phyloP scores from a whole-genome alignment of 2,329 filamentous ascomycete species.

The Sphaceloma murrayae region DNA sequence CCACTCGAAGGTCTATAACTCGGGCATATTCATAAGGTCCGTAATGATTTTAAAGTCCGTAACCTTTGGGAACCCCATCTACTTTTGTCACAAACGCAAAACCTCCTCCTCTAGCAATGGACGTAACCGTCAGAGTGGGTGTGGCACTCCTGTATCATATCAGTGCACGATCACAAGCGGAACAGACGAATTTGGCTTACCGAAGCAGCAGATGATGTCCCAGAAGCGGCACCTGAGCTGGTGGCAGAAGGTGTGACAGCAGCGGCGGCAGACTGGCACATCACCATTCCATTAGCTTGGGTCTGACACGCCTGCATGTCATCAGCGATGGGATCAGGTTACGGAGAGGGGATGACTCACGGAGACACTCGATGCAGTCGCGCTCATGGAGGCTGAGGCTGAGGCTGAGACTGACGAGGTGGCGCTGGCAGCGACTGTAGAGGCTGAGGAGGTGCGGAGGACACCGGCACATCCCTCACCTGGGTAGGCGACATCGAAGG shows the following conservation, averaged over 20 bases:
- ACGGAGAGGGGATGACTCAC: constrained; percentile 15
- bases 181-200: constrained; percentile 71
- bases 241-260: constrained; percentile 15
- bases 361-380: constrained; percentile 13
- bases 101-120: no score
- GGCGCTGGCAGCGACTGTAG: constrained; percentile 16
- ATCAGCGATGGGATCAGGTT: constrained; percentile 17
- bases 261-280: constrained; percentile 13
- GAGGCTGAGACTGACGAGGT: constrained; percentile 16
- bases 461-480: constrained; percentile 53
- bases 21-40: no score
- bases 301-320: constrained; percentile 13
- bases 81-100: constrained; percentile 11
- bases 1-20: no score
- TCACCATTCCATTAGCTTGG: constrained; percentile 6
- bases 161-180: constrained; percentile 44
- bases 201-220: constrained; percentile 52
- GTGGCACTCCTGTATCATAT: no score
- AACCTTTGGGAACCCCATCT: constrained; percentile 8
- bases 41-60: constrained; percentile 13
- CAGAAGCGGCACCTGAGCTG: constrained; percentile 16
- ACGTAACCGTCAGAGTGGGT: constrained; percentile 24
- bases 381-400: constrained; percentile 16
- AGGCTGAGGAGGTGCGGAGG: constrained; percentile 17
- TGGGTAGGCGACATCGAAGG: constrained; percentile 54